A percentile compares a stretch with the other conserved stretches of the same genome.
Conservation (phyloP, 1,284 basidiomycete genomes). For the Tranzscheliella williamsii region DNA sequence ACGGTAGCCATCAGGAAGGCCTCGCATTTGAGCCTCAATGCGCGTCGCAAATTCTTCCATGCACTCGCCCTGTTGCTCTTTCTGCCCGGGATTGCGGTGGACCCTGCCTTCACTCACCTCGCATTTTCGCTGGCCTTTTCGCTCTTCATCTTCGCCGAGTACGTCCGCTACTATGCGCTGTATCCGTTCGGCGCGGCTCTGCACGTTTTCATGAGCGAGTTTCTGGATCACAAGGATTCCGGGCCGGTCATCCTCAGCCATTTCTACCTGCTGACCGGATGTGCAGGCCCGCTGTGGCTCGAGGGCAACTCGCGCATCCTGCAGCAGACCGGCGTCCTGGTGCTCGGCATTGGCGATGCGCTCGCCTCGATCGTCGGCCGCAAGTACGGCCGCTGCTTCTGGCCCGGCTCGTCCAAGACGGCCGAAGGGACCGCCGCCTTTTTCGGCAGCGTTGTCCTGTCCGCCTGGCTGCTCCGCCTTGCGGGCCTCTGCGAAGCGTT, state of each 20-base stretch:
- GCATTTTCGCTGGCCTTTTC: constrained; percentile 74
- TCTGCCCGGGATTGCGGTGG: constrained; percentile 85
- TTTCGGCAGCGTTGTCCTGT: constrained; percentile 71
- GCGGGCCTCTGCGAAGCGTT: constrained; percentile 64
- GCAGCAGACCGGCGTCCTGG: constrained; percentile 85
- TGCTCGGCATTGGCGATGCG: constrained; percentile 90
- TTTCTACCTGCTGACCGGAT: constrained; percentile 94
- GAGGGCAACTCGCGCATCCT: constrained; percentile 66
- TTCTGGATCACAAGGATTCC: constrained; percentile 90
- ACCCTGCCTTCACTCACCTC: constrained; percentile 93
- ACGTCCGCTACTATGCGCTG: constrained; percentile 83
- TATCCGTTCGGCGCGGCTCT: constrained; percentile 92
- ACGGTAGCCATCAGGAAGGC: constrained; percentile 41
- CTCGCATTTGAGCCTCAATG: constrained; percentile 75
- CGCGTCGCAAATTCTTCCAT: constrained; percentile 97
- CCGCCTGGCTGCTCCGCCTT: constrained; percentile 73
- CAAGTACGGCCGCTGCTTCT: constrained; percentile 75
- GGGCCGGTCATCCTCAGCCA: constrained; percentile 96
- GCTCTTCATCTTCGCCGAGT: constrained; percentile 58
- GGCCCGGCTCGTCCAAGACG: constrained; percentile 85
- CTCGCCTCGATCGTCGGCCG: constrained; percentile 90
- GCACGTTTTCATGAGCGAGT: constrained; percentile 92
- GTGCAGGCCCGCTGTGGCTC: constrained; percentile 89
- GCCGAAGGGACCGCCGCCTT: constrained; percentile 88
- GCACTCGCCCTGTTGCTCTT: constrained; percentile 94